Conservation (phyloP, 352 stramenopile species). For the Saprolegnia diclina region DNA sequence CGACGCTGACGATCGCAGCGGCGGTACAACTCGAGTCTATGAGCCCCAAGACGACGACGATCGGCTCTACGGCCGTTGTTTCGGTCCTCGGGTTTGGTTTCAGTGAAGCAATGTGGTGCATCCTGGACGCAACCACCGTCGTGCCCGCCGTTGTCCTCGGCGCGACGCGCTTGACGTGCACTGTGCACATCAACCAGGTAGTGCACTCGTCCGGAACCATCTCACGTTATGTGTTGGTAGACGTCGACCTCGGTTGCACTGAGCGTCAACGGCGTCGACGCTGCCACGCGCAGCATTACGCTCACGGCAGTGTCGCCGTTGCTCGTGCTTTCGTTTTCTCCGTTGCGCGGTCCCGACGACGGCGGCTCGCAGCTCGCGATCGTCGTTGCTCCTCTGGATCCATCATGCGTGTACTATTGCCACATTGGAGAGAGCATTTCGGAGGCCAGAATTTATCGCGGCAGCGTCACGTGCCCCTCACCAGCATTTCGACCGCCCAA, state of each 20-base stretch:
- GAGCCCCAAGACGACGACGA: background rate
- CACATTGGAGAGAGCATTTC: constrained; percentile 29
- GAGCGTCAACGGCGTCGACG: constrained; percentile 35
- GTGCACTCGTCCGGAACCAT: no score
- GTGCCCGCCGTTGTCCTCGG: constrained; percentile 9
- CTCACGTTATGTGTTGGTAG: background rate
- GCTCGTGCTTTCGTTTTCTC: constrained; percentile 27
- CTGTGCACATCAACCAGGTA: constrained; percentile 24
- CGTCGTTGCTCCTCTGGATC: constrained; percentile 29
- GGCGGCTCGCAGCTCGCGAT: constrained; percentile 30
- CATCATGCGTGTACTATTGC: constrained; percentile 28
- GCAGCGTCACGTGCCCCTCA: constrained; percentile 16
- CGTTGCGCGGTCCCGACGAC: constrained; percentile 33
- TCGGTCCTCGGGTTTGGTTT: constrained; percentile 8
- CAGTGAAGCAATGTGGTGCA: background rate
- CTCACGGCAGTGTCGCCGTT: constrained; percentile 33
- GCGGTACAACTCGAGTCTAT: background rate
- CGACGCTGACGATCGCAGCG: background rate
- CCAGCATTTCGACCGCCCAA: constrained; percentile 25
- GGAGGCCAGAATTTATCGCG: no score
- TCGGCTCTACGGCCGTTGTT: background rate
- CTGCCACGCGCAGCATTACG: constrained; percentile 29
- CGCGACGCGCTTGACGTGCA: background rate
- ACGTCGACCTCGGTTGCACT: background rate
- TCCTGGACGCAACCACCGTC: background rate